phyloP scores from a whole-genome alignment of 441 rosid species.

The Omphalea diandra region DNA sequence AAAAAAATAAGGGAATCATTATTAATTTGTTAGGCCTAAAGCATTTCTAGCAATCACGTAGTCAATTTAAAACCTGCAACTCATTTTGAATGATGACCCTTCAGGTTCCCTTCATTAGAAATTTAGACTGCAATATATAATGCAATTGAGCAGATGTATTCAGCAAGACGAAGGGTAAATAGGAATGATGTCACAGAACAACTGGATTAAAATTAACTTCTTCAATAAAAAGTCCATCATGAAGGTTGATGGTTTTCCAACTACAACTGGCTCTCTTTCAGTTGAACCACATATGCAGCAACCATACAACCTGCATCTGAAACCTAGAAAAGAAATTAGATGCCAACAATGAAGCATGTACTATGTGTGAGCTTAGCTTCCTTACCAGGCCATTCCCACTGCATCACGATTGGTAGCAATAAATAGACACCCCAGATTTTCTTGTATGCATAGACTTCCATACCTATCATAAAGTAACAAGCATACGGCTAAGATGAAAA shows the following conservation, averaged over 20 bases:
- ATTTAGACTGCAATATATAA: conserved; percentile 26
- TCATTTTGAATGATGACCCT: neutral
- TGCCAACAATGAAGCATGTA: conserved; percentile 14
- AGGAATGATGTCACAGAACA: neutral
- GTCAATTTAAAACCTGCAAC: neutral
- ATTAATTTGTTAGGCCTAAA: neutral
- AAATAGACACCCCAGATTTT: conserved; percentile 90
- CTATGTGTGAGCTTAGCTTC: neutral
- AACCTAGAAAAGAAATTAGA: conserved; percentile 22
- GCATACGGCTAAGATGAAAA: neutral
- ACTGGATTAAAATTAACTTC: conserved; percentile 7
- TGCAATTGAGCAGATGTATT: neutral
- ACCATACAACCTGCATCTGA: conserved; percentile 96
- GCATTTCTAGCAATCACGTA: neutral
- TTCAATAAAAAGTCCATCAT: conserved; percentile 54
- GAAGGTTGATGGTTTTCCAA: conserved; percentile 75
- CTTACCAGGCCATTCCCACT: conserved; percentile 93
- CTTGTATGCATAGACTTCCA: conserved; percentile 82
- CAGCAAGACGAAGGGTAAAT: neutral
- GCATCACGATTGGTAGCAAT: conserved; percentile 88
- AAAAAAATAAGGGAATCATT: neutral
- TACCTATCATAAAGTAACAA: conserved; percentile 44
- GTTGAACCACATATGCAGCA: conserved; percentile 79
- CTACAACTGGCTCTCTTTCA: conserved; percentile 71
- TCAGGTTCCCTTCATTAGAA: neutral